Conservation (phyloP, 495 filamentous ascomycete species). For the Lentithecium fluviatile region DNA sequence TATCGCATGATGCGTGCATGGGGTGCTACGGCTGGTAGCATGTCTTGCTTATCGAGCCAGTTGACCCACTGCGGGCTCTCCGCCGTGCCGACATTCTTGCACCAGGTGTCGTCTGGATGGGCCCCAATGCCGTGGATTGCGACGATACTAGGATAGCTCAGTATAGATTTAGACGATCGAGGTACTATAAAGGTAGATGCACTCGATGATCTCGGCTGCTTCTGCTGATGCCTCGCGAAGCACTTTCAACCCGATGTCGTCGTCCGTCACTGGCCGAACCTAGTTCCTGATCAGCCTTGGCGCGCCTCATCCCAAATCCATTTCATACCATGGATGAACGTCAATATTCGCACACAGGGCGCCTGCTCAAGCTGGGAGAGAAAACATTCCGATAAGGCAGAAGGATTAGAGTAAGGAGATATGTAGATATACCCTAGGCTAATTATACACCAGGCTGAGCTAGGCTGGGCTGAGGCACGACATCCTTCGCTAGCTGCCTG, state of each 20-base stretch:
- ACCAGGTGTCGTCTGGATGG: constrained; percentile 36
- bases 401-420: too few relatives aligned
- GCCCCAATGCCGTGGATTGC: constrained; percentile 37
- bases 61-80: constrained; percentile 32
- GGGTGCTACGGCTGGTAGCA: constrained; percentile 31
- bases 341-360: neutral
- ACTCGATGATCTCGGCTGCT: constrained; percentile 27
- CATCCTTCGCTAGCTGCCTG: too few relatives aligned
- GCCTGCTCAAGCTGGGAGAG: neutral
- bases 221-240: constrained; percentile 24
- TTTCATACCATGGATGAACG: too few relatives aligned
- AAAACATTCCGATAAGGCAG: too few relatives aligned
- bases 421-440: too few relatives aligned
- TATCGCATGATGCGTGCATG: constrained; percentile 38
- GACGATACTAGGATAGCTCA: constrained; percentile 31
- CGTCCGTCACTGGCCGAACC: constrained; percentile 22
- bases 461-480: too few relatives aligned
- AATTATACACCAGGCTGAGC: too few relatives aligned
- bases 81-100: constrained; percentile 32
- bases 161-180: neutral
- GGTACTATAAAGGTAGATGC: neutral
- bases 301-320: neutral
- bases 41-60: constrained; percentile 30
- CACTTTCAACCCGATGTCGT: constrained; percentile 29
- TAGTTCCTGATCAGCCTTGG: constrained; percentile 12